phyloP scores from a whole-genome alignment of 805 yeast genomes.

The Zygotorulaspora sp. region DNA sequence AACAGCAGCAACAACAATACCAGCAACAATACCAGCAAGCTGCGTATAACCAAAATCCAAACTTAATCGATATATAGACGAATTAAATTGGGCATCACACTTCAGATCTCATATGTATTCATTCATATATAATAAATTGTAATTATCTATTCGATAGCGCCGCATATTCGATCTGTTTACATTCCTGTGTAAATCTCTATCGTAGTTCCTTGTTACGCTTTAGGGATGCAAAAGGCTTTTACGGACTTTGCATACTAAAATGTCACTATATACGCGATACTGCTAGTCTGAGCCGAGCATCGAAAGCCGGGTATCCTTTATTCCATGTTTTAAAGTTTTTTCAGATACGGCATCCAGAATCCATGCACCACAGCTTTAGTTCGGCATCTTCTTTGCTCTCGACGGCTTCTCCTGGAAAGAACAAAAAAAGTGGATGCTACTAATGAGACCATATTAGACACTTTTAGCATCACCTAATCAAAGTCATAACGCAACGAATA shows the following conservation, averaged over 20 bases:
- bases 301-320: too few relatives aligned
- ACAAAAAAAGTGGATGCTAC: too few relatives aligned
- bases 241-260: too few relatives aligned
- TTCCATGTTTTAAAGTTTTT: too few relatives aligned
- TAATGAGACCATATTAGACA: neutral
- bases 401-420: too few relatives aligned
- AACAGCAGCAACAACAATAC: conserved; percentile 10
- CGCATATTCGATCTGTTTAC: too few relatives aligned
- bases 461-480: conserved; percentile 10
- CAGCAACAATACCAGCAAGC: conserved; percentile 14
- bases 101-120: neutral
- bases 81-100: conserved; percentile 1
- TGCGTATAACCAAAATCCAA: conserved; percentile 18
- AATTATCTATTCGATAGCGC: conserved; percentile 8
- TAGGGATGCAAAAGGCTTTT: too few relatives aligned
- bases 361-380: neutral
- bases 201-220: too few relatives aligned
- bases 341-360: too few relatives aligned
- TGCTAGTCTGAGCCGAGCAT: too few relatives aligned
- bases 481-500: conserved; percentile 12
- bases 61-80: conserved; percentile 33
- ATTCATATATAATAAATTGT: conserved; percentile 1
- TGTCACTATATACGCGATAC: too few relatives aligned
- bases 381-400: neutral
- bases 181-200: too few relatives aligned